These are phyloP conservation scores for Pharnaceum exiguum DNA, from an alignment of 148 eudicot species.

Conservation along the genomic window DNA sequence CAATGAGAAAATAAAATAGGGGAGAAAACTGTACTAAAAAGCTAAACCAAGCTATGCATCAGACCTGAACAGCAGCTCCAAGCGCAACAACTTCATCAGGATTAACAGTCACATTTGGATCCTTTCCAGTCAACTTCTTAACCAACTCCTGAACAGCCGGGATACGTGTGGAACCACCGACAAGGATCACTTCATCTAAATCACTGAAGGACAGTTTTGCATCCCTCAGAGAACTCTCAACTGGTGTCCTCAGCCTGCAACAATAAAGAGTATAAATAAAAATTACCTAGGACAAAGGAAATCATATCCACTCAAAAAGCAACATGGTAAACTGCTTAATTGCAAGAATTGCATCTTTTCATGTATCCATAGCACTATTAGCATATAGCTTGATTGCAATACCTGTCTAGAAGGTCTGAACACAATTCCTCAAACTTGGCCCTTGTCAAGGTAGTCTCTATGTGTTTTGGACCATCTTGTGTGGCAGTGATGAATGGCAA, in stretches of 20 bases:
- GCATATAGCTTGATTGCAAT: not conserved
- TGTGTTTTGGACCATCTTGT: conserved; percentile 96
- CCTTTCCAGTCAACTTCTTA: conserved; percentile 82
- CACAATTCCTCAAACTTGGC: conserved; percentile 96
- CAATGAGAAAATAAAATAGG: not conserved
- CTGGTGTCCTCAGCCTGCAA: conserved; percentile 73
- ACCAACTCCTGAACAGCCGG: conserved; percentile 93
- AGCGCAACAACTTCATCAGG: conserved; percentile 99
- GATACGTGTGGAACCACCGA: conserved; percentile 93
- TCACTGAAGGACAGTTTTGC: conserved; percentile 85
- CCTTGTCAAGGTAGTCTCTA: conserved; percentile 85
- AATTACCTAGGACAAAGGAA: not conserved
- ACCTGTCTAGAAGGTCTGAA: conserved; percentile 95
- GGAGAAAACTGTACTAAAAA: not conserved
- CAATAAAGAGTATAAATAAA: not conserved
- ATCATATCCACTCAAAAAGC: not conserved
- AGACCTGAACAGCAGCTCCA: conserved; percentile 99
- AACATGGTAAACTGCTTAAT: not conserved
- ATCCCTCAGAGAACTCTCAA: conserved; percentile 80
- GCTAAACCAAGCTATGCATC: not conserved
- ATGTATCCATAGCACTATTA: too few species aligned
- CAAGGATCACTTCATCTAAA: conserved; percentile 92
- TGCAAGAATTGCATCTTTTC: too few species aligned
- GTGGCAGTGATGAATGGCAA: conserved; percentile 97
- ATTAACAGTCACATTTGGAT: conserved; percentile 90